phyloP scores from a whole-genome alignment of 495 filamentous ascomycete genomes.

The Amphirosellinia nigrospora region DNA sequence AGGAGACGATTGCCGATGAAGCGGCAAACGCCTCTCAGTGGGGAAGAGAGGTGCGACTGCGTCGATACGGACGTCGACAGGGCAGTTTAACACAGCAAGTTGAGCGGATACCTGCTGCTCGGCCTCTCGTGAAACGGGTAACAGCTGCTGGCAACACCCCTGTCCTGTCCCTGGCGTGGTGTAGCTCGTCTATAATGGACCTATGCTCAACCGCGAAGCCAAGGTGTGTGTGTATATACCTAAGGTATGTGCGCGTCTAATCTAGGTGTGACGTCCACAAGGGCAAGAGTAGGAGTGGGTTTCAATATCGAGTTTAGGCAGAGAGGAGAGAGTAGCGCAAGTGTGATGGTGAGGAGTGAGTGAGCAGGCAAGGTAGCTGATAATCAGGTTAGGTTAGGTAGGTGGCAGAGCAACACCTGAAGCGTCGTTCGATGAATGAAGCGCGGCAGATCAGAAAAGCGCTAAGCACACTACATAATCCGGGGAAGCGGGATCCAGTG shows the following conservation, averaged over 20 bases:
- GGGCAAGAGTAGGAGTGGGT: slow-evolving; percentile 19
- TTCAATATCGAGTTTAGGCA: slow-evolving; percentile 15
- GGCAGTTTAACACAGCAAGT: slow-evolving; percentile 8
- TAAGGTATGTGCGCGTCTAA: slow-evolving; percentile 13
- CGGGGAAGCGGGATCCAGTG: slow-evolving; percentile 56
- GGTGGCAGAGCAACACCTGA: background rate
- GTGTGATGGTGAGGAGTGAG: too few relatives aligned
- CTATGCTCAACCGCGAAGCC: slow-evolving; percentile 1
- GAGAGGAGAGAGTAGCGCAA: background rate
- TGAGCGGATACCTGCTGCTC: slow-evolving; percentile 24
- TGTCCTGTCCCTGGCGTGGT: slow-evolving; percentile 3
- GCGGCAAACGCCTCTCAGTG: slow-evolving; percentile 43
- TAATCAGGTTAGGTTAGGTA: background rate
- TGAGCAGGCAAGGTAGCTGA: background rate
- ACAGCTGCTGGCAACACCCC: slow-evolving; percentile 18
- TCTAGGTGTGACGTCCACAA: slow-evolving; percentile 17
- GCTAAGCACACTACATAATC: slow-evolving; percentile 58
- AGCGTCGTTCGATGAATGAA: slow-evolving; percentile 4
- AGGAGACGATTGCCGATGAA: slow-evolving; percentile 37
- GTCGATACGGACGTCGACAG: slow-evolving; percentile 17
- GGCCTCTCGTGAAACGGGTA: slow-evolving; percentile 19
- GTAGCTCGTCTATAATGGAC: slow-evolving; percentile 20
- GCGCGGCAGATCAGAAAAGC: slow-evolving; percentile 40
- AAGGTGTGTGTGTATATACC: background rate
- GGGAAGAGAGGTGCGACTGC: slow-evolving; percentile 10